These are phyloP conservation scores for Passiflora organensis DNA, from an alignment of 345 rosid genomes.

Conservation along the genomic window DNA sequence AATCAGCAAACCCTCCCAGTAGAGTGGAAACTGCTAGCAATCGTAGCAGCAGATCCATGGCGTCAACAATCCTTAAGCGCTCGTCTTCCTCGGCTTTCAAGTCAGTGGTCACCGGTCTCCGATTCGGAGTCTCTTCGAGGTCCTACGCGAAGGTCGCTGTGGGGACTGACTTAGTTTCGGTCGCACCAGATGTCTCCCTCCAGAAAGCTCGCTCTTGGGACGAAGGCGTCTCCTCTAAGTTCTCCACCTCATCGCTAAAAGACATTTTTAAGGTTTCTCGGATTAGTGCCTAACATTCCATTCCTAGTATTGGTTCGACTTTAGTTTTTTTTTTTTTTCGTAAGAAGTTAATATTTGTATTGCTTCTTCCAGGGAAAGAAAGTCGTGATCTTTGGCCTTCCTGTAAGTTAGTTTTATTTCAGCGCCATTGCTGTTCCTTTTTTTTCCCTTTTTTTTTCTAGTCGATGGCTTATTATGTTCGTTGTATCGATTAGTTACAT, in stretches of 20 bases:
- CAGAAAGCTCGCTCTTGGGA: slow-evolving; percentile 91
- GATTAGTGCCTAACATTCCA: no score
- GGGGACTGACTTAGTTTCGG: slow-evolving; percentile 59
- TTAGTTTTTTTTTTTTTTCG: background rate
- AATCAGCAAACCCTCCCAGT: no score
- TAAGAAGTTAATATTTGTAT: no score
- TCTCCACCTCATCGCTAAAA: slow-evolving; percentile 61
- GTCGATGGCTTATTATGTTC: no score
- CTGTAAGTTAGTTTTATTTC: slow-evolving; percentile 43
- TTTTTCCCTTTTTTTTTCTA: no score
- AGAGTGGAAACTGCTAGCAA: no score
- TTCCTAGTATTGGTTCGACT: background rate
- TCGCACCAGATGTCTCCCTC: slow-evolving; percentile 65
- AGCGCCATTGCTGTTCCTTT: background rate
- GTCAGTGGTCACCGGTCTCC: slow-evolving; percentile 24
- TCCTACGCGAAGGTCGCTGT: slow-evolving; percentile 56
- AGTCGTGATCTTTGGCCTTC: slow-evolving; percentile 88
- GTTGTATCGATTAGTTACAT: background rate
- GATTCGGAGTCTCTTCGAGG: slow-evolving; percentile 34
- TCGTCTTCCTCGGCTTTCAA: slow-evolving; percentile 30
- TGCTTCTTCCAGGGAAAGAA: slow-evolving; percentile 68
- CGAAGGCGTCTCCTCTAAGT: slow-evolving; percentile 73
- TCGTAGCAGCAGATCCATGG: slow-evolving; percentile 33
- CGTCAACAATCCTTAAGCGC: slow-evolving; percentile 45
- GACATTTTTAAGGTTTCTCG: slow-evolving; percentile 64